These are phyloP conservation scores for Apiospora rasikravindrae DNA, from an alignment of 2,329 filamentous ascomycete genomes.

Conservation along the genomic window DNA sequence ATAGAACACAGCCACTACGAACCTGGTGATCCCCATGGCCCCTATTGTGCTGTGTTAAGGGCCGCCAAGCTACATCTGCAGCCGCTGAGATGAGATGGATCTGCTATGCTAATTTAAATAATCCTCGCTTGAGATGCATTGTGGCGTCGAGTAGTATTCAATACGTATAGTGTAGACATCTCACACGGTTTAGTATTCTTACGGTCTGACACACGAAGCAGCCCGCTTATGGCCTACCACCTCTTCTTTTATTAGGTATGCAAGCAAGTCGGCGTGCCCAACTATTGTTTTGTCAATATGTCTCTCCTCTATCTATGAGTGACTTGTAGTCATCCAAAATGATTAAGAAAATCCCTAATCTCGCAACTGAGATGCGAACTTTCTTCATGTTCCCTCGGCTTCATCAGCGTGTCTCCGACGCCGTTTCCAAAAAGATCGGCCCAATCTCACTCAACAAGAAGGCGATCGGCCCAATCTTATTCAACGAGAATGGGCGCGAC, in stretches of 20 bases:
- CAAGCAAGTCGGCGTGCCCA: background rate
- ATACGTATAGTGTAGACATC: background rate
- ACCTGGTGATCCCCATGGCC: background rate
- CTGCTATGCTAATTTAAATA: background rate
- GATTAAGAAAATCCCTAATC: conserved; percentile 3
- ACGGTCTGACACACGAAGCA: background rate
- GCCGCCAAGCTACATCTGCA: background rate
- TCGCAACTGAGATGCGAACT: background rate
- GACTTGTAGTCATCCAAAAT: conserved; percentile 3
- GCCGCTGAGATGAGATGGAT: background rate
- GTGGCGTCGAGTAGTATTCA: background rate
- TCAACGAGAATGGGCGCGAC: background rate
- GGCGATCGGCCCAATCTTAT: background rate
- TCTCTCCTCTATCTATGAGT: background rate
- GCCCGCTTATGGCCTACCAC: background rate
- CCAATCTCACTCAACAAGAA: too few relatives aligned
- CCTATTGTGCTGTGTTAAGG: background rate
- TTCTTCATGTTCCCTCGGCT: conserved; percentile 1
- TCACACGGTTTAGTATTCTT: background rate
- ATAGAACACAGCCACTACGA: background rate
- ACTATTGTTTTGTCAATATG: background rate
- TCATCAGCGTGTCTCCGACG: background rate
- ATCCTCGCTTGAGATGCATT: background rate
- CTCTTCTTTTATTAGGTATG: conserved; percentile 1
- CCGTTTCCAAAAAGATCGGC: conserved; percentile 7